phyloP scores from a whole-genome alignment of 148 eudicot species.

The Rheum nobile region DNA sequence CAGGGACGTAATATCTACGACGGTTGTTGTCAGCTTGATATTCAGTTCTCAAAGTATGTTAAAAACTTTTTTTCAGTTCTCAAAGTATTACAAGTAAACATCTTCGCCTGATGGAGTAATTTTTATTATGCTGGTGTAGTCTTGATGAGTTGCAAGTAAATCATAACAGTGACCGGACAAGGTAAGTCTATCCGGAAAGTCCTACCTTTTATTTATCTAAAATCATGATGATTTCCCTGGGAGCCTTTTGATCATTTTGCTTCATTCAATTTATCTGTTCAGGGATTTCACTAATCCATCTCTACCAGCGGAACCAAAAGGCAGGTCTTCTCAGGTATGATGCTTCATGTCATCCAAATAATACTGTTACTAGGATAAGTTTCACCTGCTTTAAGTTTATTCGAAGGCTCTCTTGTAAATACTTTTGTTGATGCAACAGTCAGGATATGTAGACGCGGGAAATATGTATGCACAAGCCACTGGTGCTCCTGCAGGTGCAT shows the following conservation, averaged over 20 bases:
- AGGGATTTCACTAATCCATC: conserved; percentile 93
- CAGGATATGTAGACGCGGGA: conserved; percentile 72
- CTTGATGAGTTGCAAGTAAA: conserved; percentile 91
- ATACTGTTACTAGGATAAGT: background rate
- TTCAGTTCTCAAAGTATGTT: conserved; percentile 81
- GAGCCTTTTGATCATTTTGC: background rate
- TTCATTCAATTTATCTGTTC: background rate
- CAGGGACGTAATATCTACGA: conserved; percentile 93
- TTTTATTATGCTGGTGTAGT: conserved; percentile 25
- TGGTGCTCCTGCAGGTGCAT: conserved; percentile 42
- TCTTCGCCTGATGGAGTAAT: background rate
- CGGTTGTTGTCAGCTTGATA: conserved; percentile 94
- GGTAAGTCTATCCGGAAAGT: conserved; percentile 37
- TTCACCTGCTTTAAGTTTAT: background rate
- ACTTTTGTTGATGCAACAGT: conserved; percentile 25
- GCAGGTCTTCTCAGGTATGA: conserved; percentile 74
- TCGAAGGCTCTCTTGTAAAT: background rate
- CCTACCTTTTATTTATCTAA: conserved; percentile 6
- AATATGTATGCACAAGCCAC: conserved; percentile 52
- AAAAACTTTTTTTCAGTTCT: background rate
- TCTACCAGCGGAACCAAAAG: conserved; percentile 78
- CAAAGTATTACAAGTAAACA: background rate
- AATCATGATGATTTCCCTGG: background rate
- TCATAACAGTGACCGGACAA: conserved; percentile 77
- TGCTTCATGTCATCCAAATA: background rate